Evolutionary conservation across 139 green algal genomes (phyloP).

Genomic region (Trebouxia sp.): DNA sequence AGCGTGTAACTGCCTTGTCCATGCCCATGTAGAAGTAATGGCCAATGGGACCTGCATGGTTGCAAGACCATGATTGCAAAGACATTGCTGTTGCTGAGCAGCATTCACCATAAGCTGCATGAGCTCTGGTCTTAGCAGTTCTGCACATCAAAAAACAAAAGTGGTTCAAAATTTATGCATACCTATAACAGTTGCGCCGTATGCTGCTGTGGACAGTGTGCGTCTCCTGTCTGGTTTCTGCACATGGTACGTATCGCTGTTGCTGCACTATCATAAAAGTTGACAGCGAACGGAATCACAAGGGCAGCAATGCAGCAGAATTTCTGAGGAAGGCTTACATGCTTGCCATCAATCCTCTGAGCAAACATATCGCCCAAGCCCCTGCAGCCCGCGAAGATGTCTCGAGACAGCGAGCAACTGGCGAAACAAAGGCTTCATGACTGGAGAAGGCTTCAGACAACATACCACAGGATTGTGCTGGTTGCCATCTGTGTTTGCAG

Average conservation of each 20-base stretch:
- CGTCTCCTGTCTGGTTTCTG: conserved; percentile 9
- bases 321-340: neutral
- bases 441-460: neutral
- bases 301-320: neutral
- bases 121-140: no score
- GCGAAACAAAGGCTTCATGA: neutral
- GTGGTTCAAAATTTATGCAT: neutral
- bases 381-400: conserved; percentile 4
- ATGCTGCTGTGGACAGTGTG: conserved; percentile 9
- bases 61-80: no score
- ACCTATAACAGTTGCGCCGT: conserved; percentile 25
- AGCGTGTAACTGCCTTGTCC: conserved; percentile 9
- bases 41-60: conserved; percentile 17
- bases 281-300: neutral
- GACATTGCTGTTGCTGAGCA: no score
- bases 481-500: conserved; percentile 32
- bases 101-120: no score
- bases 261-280: neutral
- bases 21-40: conserved; percentile 27
- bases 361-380: conserved; percentile 29
- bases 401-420: neutral
- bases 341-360: conserved; percentile 25
- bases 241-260: neutral
- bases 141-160: neutral
- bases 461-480: conserved; percentile 32